Evolutionary conservation across 208 protist species (phyloP).

Genomic region (Tritrichomonas foetus): DNA sequence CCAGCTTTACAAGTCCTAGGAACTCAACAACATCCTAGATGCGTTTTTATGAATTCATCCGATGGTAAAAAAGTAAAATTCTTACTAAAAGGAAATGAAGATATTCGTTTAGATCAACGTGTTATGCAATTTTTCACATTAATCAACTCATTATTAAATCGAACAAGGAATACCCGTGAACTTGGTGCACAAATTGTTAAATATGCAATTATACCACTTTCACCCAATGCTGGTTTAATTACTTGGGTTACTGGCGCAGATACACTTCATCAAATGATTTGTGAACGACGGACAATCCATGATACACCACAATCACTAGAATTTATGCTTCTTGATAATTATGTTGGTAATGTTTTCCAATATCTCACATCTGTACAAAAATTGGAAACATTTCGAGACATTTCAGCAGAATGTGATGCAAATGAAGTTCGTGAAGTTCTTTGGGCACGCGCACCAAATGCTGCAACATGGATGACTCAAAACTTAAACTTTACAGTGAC

Average conservation of each 20-base stretch:
- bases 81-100: conserved; percentile 34
- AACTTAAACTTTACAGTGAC: background rate
- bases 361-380: background rate
- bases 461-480: background rate
- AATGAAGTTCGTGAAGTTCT: background rate
- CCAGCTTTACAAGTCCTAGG: conserved; percentile 16
- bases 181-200: background rate
- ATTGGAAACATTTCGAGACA: background rate
- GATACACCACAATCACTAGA: background rate
- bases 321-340: background rate
- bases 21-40: conserved; percentile 26
- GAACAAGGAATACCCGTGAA: background rate
- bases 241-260: conserved; percentile 22
- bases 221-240: background rate
- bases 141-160: background rate
- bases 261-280: conserved; percentile 28
- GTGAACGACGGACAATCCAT: background rate
- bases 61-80: background rate
- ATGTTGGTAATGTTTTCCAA: background rate
- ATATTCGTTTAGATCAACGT: conserved; percentile 21
- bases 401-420: background rate
- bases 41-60: background rate
- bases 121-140: conserved; percentile 33
- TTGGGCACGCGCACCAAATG: background rate
- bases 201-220: conserved; percentile 22